These are phyloP conservation scores for Leucoagaricus sp. DNA, from an alignment of 1,284 basidiomycete species.

Conservation along the genomic window DNA sequence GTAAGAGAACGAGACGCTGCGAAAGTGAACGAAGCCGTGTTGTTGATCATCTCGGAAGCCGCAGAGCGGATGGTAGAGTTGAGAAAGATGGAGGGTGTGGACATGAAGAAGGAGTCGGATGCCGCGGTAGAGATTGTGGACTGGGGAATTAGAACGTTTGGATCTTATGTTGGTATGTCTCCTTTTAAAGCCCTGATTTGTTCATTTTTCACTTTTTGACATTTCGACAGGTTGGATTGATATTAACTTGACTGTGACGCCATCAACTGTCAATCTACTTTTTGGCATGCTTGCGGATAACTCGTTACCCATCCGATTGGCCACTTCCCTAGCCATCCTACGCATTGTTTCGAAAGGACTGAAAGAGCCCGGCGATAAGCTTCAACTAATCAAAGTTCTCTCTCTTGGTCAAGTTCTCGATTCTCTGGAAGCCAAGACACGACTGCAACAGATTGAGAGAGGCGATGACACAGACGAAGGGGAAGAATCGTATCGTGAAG, in stretches of 20 bases:
- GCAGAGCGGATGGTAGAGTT: constrained; percentile 59
- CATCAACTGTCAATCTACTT: constrained; percentile 83
- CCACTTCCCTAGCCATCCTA: constrained; percentile 79
- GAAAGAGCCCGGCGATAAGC: constrained; percentile 89
- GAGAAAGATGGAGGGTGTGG: constrained; percentile 56
- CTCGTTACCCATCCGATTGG: constrained; percentile 79
- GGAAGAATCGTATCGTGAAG: constrained; percentile 87
- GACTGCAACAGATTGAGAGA: constrained; percentile 64
- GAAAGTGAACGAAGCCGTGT: constrained; percentile 84
- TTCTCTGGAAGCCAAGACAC: constrained; percentile 78
- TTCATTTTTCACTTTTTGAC: neutral
- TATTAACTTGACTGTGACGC: constrained; percentile 93
- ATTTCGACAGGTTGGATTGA: constrained; percentile 92
- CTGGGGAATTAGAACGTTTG: constrained; percentile 88
- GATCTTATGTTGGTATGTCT: constrained; percentile 89
- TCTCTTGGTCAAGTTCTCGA: constrained; percentile 82
- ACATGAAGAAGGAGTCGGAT: constrained; percentile 22
- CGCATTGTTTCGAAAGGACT: constrained; percentile 92
- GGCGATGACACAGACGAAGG: constrained; percentile 72
- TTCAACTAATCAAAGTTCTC: constrained; percentile 89
- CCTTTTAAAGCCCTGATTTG: neutral
- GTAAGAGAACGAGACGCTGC: constrained; percentile 89
- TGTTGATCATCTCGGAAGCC: constrained; percentile 81
- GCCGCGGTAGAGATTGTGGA: constrained; percentile 79
- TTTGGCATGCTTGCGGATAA: constrained; percentile 85